Conservation (phyloP, 2,329 filamentous ascomycete species). For the Exophiala sp. region DNA sequence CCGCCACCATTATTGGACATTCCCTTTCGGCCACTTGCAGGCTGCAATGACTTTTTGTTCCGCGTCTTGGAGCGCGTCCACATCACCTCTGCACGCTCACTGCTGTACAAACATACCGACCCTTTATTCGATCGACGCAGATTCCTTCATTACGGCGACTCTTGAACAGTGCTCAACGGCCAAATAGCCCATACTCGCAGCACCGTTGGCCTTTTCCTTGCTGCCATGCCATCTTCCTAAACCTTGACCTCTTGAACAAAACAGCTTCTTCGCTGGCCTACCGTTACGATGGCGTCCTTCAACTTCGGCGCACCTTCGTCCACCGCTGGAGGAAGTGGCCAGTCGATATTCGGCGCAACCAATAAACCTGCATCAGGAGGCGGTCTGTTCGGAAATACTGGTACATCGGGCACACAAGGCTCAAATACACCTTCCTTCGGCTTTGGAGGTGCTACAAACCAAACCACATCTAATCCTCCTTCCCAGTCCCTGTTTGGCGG, state of each 20-base stretch:
- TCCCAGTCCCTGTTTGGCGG: neutral
- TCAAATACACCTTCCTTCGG: constrained; percentile 15
- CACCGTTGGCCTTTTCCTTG: neutral
- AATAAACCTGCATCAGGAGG: constrained; percentile 16
- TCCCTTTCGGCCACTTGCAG: neutral
- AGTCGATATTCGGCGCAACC: constrained; percentile 23
- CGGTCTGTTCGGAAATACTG: constrained; percentile 22
- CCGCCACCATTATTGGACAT: neutral
- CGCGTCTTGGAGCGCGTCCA: constrained; percentile 2
- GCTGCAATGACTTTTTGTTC: constrained; percentile 3
- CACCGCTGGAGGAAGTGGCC: constrained; percentile 13
- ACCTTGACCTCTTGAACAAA: neutral
- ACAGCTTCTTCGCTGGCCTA: constrained; percentile 27
- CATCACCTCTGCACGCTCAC: neutral
- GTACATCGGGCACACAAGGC: constrained; percentile 5
- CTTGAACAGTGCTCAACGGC: too few species aligned
- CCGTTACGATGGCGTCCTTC: constrained; percentile 15
- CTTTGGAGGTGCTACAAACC: constrained; percentile 11
- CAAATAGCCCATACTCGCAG: too few species aligned
- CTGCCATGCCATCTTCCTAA: constrained; percentile 15
- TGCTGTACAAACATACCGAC: neutral
- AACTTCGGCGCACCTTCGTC: constrained; percentile 15
- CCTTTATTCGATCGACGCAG: too few species aligned
- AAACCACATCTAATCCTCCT: constrained; percentile 1
- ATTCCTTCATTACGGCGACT: neutral